Base-by-base conservation (phyloP, 2,329 filamentous ascomycete genomes). In the Fusarium miscanthi region DNA sequence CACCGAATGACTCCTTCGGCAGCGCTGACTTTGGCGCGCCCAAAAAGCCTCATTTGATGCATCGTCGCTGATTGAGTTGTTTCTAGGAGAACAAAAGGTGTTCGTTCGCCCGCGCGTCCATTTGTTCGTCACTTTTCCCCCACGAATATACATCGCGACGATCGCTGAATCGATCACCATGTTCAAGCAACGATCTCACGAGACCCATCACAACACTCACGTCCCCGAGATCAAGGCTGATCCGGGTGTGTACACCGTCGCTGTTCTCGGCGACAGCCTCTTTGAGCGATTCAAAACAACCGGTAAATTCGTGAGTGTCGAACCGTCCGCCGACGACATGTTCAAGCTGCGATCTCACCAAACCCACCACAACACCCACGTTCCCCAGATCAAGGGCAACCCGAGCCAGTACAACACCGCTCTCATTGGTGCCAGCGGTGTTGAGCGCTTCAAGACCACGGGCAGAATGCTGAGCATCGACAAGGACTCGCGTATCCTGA, bases 161-260 rank as follows among this genome's bases (percentile, higher is more conserved):
- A 19, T 27, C 19, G 14, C 49, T 42, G 31, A 23, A 6, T 7
- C 21, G 72, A 12, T 10, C 23, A 33, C 6, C 1, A 69, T 69
- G 66, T 69, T 57, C 35, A 69, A 69, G 31, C 64, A 52, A 21
- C 40, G 66, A 21, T 69, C 66, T 8, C 66, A 69, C 49, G 64
- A 69, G 0, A 69, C 66, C 0, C 64, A 69, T 11, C 38, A 69
- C 11, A n/a, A 11, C 5, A 69, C 49, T 2, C 66, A 69, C 9
- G 21, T 54, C 12, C 66, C 43, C 2, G 14, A 69, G 16, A 69
- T 69, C 16, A n/a, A 19, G 2, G 31, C 17, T 0, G 14, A 35
- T 1, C 33, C 58, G 0, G 30, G 52, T 8, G 42, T 33, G 4
- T 69, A 46, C 13, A 37, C 35, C 0, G 27, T 69, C 16, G 57